Conservation (phyloP, 371 early-diverging fungal species). For the Mucor lusitanicus region DNA sequence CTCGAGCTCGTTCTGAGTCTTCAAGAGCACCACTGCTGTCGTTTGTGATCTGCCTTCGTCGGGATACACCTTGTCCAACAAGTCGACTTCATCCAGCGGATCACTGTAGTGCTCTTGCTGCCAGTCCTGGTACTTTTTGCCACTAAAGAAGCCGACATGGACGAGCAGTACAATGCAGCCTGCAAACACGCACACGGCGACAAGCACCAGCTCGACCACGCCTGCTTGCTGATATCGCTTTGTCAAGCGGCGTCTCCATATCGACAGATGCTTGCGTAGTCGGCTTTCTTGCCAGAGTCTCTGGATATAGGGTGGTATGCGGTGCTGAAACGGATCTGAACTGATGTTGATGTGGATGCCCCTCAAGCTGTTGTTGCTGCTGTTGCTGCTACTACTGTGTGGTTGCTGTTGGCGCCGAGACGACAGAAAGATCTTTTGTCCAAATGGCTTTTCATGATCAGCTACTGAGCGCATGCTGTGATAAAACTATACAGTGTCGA, state of each 20-base stretch:
- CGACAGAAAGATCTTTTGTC: constrained; percentile 9
- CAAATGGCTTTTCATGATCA: constrained; percentile 11
- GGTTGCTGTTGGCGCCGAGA: constrained; percentile 15
- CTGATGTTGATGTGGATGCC: constrained; percentile 59
- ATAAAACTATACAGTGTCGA: background rate
- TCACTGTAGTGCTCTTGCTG: constrained; percentile 35
- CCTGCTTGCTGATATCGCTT: constrained; percentile 33
- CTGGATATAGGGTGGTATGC: constrained; percentile 49
- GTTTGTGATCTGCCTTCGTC: constrained; percentile 54
- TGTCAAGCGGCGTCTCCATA: constrained; percentile 20
- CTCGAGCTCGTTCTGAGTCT: constrained; percentile 24
- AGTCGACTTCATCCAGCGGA: constrained; percentile 40
- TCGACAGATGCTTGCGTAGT: constrained; percentile 21
- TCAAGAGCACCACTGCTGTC: constrained; percentile 52
- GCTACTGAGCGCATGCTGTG: constrained; percentile 10
- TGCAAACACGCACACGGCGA: constrained; percentile 19
- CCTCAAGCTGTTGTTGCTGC: constrained; percentile 24
- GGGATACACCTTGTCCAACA: constrained; percentile 56
- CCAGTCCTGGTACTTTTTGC: constrained; percentile 49
- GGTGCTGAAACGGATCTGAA: constrained; percentile 56
- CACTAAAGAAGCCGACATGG: constrained; percentile 51
- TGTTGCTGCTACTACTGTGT: background rate
- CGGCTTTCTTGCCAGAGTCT: constrained; percentile 50
- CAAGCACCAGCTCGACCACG: constrained; percentile 14
- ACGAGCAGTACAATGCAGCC: constrained; percentile 33